Evolutionary conservation across 495 filamentous ascomycete species (phyloP), one percentile per base, ranked within the genome.

Genomic region (Acidiella bohemica): DNA sequence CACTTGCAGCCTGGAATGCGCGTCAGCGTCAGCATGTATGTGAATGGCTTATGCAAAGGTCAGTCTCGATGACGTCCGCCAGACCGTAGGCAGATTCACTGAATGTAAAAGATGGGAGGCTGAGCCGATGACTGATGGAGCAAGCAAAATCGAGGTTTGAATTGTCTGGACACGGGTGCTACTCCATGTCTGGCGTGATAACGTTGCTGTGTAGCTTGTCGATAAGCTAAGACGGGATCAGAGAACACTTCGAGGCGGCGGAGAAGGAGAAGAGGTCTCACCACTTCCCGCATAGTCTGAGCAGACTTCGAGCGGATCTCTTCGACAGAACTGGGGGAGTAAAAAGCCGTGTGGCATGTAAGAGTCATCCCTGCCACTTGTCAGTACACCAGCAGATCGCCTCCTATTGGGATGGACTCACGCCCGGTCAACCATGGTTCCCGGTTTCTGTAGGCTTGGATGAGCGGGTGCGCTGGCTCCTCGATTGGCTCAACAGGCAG

Each of bases 161-260:
- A n/a, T 27, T 7, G n/a, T 27, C 25, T 27, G n/a, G 25, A 7
- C 25, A n/a, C 7, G 7, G n/a, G 25, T 27, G 7, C 22, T 36
- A 51, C 31, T 51, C 47, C 47, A 51, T 51, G 8, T 51, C 43
- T 2, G 47, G 47, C 20, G 38, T 42, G n/a, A 51, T 46, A 16
- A 51, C 39, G 27, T 51, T 51, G 14, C 42, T 35, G 18, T 20
- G 14, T 5, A 36, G 12, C 20, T 36, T 36, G 26, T 51, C 47
- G 25, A 51, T 46, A 2, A 50, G 37, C 40, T 43, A 20, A 30
- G 19, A 27, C 31, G n/a, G 8, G 9, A 32, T 43, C 22, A 43
- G 40, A 14, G n/a, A 17, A 8, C 9, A 4, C 5, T 6, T 11
- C 18, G 19, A 14, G 13, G 11, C 5, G 16, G 4, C 10, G 12